These are phyloP conservation scores for Tausonia pullulans DNA, from an alignment of 1,284 basidiomycete species.

Conservation along the genomic window DNA sequence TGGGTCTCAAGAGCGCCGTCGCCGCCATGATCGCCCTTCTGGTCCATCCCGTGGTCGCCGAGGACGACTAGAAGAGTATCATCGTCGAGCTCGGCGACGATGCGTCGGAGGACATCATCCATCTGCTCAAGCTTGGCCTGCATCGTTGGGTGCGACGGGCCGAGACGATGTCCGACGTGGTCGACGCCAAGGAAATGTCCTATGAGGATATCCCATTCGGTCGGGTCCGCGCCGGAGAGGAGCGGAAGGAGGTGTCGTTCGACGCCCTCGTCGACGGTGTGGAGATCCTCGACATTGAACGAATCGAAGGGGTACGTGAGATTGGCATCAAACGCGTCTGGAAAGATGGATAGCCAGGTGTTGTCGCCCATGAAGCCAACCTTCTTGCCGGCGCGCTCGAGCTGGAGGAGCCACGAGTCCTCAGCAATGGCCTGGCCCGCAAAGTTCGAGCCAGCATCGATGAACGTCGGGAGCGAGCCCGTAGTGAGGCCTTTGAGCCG, in stretches of 20 bases:
- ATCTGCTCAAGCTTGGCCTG: conserved; percentile 73
- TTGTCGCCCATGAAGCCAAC: conserved; percentile 84
- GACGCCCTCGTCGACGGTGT: conserved; percentile 89
- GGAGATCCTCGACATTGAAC: conserved; percentile 97
- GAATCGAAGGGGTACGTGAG: conserved; percentile 81
- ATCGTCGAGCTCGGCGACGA: conserved; percentile 56
- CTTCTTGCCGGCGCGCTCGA: conserved; percentile 34
- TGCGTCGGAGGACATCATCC: conserved; percentile 61
- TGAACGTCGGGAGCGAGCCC: conserved; percentile 89
- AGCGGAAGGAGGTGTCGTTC: conserved; percentile 71
- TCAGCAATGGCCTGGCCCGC: conserved; percentile 73
- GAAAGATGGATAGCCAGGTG: conserved; percentile 88
- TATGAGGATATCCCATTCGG: conserved; percentile 69
- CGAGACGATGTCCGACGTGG: conserved; percentile 89
- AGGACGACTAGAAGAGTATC: conserved; percentile 83
- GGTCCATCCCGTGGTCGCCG: conserved; percentile 97
- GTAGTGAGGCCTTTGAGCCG: conserved; percentile 92
- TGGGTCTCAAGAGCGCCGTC: conserved; percentile 79
- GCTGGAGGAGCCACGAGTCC: conserved; percentile 63
- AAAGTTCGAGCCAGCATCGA: conserved; percentile 88
- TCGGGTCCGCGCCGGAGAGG: conserved; percentile 41
- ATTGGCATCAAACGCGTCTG: conserved; percentile 55
- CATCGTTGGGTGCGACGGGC: conserved; percentile 80
- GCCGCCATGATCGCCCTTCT: conserved; percentile 88
- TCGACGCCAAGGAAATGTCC: conserved; percentile 97